A percentile compares a stretch with the other conserved stretches of the same genome.
Conservation (phyloP, 139 green algal genomes). For the Mesostigma viride region DNA sequence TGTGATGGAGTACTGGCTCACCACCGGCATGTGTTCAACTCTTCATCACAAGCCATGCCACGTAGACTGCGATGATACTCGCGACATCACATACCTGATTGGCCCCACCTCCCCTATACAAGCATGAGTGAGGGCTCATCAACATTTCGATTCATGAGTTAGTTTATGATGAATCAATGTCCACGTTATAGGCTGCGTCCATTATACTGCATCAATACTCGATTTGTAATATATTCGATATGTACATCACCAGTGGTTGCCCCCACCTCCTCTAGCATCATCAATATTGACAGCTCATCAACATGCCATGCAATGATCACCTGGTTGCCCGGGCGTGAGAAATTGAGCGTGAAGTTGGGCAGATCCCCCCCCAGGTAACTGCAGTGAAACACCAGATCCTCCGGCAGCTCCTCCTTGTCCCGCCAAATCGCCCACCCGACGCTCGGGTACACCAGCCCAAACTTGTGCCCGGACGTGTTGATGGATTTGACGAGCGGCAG, state of each 20-base stretch:
- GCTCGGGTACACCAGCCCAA: conserved; percentile 32
- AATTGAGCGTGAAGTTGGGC: conserved; percentile 36
- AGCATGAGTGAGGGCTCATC: too few species aligned
- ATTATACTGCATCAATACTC: conserved; percentile 9
- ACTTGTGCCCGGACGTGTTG: conserved; percentile 38
- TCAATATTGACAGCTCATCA: neutral
- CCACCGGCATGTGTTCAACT: neutral
- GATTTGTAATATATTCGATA: neutral
- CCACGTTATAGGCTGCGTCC: neutral
- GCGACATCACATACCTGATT: too few species aligned
- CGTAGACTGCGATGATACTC: too few species aligned
- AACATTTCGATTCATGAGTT: neutral
- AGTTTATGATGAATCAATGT: neutral
- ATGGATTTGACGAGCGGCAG: conserved; percentile 32
- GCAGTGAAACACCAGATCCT: conserved; percentile 34
- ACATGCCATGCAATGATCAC: neutral
- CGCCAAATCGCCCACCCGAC: conserved; percentile 37
- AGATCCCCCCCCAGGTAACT: conserved; percentile 35
- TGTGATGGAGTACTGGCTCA: neutral
- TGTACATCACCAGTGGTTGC: conserved; percentile 4
- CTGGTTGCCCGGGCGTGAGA: conserved; percentile 14
- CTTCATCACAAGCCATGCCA: conserved; percentile 3
- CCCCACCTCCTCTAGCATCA: neutral
- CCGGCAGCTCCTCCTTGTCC: conserved; percentile 21
- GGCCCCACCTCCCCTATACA: too few species aligned